Percentiles rank a stretch among this genome's conserved stretches.
phyloP scores from a whole-genome alignment of 768 basidiomycete species.

The Suillus cothurnatus region DNA sequence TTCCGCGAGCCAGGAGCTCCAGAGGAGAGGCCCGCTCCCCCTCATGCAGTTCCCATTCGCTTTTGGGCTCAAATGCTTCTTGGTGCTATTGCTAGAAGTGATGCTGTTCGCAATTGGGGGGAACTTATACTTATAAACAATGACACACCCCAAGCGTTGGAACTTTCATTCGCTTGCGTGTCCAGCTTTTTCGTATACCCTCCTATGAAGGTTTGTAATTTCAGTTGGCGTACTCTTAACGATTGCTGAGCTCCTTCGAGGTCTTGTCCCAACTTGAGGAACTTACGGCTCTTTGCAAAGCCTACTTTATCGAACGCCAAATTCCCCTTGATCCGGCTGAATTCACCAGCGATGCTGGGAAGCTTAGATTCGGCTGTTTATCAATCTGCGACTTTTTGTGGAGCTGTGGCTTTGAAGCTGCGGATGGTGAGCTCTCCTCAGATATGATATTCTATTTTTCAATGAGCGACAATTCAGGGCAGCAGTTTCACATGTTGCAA shows the following conservation, averaged over 20 bases:
- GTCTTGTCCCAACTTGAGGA: constrained; percentile 41
- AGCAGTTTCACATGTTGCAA: constrained; percentile 44
- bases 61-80: constrained; percentile 55
- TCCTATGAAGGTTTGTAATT: constrained; percentile 40
- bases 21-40: constrained; percentile 9
- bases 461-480: constrained; percentile 25
- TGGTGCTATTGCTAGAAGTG: constrained; percentile 43
- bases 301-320: constrained; percentile 34
- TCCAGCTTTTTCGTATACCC: constrained; percentile 55
- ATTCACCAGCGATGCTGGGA: constrained; percentile 35
- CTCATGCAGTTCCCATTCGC: constrained; percentile 42
- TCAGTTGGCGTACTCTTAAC: background rate
- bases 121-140: constrained; percentile 19
- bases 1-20: constrained; percentile 23
- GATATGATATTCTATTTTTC: constrained; percentile 3
- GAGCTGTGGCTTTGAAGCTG: constrained; percentile 47
- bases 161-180: constrained; percentile 48
- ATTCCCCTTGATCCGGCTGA: constrained; percentile 31
- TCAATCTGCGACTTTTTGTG: constrained; percentile 55
- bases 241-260: constrained; percentile 28
- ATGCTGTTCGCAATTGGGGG: constrained; percentile 45
- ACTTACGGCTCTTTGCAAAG: constrained; percentile 43
- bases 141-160: constrained; percentile 35
- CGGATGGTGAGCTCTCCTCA: constrained; percentile 37
- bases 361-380: constrained; percentile 34